Conservation (phyloP, 2,329 filamentous ascomycete genomes). For the Cryphonectria naterciae region DNA sequence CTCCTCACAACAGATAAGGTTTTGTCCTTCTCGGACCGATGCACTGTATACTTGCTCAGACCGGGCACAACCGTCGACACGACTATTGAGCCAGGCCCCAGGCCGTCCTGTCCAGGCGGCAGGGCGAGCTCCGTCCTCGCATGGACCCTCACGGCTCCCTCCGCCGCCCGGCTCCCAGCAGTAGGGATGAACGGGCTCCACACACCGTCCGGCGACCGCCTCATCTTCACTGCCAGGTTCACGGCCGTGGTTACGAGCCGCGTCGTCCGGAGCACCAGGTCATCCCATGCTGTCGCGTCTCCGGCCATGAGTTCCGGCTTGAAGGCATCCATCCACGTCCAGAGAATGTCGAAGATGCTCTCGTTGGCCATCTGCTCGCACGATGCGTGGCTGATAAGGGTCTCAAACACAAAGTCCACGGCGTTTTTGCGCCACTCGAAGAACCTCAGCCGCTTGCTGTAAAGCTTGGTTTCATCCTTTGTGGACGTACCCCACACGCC, state of each 20-base stretch:
- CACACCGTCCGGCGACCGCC: slow-evolving; percentile 10
- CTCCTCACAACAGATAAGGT: neutral
- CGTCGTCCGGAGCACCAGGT: neutral
- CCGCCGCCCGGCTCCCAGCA: neutral
- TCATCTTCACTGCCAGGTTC: slow-evolving; percentile 14
- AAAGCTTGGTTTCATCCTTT: neutral
- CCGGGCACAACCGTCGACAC: slow-evolving; percentile 13
- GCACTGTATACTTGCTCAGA: slow-evolving; percentile 2
- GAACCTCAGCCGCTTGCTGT: slow-evolving; percentile 6
- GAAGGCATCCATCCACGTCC: neutral
- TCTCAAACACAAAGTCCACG: slow-evolving; percentile 9
- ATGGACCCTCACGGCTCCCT: slow-evolving; percentile 2
- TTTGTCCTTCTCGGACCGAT: neutral
- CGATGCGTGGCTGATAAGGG: neutral
- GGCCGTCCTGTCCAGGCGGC: neutral
- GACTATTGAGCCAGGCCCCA: neutral
- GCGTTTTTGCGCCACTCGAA: slow-evolving; percentile 17
- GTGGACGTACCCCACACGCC: slow-evolving; percentile 1
- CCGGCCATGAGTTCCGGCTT: neutral
- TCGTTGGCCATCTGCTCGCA: slow-evolving; percentile 9
- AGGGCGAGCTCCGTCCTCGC: neutral
- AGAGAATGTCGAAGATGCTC: slow-evolving; percentile 10
- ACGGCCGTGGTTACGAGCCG: slow-evolving; percentile 1
- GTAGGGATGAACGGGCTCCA: slow-evolving; percentile 19
- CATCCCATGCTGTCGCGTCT: slow-evolving; percentile 8